phyloP scores from a whole-genome alignment of 2,329 filamentous ascomycete genomes.

The Hirsutella thompsonii region DNA sequence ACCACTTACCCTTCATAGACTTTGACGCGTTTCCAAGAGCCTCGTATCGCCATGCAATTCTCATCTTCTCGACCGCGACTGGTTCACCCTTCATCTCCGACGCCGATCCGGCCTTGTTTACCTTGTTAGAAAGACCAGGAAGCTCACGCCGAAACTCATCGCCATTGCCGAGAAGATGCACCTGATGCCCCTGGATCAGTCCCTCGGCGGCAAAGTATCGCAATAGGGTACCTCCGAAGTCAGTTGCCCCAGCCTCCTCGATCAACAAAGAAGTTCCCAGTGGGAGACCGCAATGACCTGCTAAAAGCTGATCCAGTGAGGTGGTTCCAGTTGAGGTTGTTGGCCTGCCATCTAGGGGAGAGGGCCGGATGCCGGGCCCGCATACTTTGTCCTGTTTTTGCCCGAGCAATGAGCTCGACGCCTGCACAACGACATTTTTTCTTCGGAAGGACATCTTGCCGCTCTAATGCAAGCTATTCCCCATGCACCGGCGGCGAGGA shows the following conservation, averaged over 20 bases:
- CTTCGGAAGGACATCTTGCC: slow-evolving; percentile 43
- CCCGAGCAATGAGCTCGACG: slow-evolving; percentile 11
- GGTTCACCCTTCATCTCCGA: slow-evolving; percentile 22
- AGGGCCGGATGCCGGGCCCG: slow-evolving; percentile 55
- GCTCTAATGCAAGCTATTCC: too few relatives aligned
- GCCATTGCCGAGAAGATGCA: slow-evolving; percentile 72
- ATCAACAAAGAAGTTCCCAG: slow-evolving; percentile 71
- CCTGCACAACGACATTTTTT: slow-evolving; percentile 37
- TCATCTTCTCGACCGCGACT: slow-evolving; percentile 65
- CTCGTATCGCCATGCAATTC: slow-evolving; percentile 98
- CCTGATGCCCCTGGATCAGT: slow-evolving; percentile 75
- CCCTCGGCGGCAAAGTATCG: slow-evolving; percentile 90
- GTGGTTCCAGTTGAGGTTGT: slow-evolving; percentile 86
- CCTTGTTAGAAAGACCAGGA: slow-evolving; percentile 47
- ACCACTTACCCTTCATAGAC: slow-evolving; percentile 3
- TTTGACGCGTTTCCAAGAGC: slow-evolving; percentile 47
- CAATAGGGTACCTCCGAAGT: slow-evolving; percentile 75
- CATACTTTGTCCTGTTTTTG: slow-evolving; percentile 22
- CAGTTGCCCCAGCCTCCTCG: slow-evolving; percentile 84
- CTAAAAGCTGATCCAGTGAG: slow-evolving; percentile 73
- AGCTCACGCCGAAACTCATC: slow-evolving; percentile 75
- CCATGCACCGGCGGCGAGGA: too few relatives aligned
- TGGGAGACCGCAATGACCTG: slow-evolving; percentile 74
- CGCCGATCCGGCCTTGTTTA: slow-evolving; percentile 24
- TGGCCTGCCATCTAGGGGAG: slow-evolving; percentile 72